These are phyloP conservation scores for Colletotrichum musicola DNA, from an alignment of 2,329 filamentous ascomycete genomes.

Conservation along the genomic window DNA sequence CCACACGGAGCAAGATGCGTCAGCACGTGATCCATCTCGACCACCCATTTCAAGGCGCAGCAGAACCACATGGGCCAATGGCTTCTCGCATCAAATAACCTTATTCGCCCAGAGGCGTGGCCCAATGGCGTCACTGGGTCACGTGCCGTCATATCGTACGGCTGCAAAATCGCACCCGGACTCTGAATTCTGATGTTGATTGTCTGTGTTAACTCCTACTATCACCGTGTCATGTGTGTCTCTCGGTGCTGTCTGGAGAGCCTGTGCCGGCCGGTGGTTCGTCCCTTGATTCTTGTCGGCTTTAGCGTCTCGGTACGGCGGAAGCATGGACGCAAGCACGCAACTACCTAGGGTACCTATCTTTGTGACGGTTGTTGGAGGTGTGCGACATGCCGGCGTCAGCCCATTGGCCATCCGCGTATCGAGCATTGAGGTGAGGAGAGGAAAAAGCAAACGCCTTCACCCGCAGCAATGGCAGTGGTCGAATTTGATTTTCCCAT, in stretches of 20 bases:
- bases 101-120: slow-evolving; percentile 9
- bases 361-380: too few relatives aligned
- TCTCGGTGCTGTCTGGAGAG: neutral
- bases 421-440: neutral
- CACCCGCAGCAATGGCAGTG: neutral
- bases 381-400: neutral
- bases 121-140: slow-evolving; percentile 34
- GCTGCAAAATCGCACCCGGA: slow-evolving; percentile 17
- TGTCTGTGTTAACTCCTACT: neutral
- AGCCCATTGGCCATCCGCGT: slow-evolving; percentile 5
- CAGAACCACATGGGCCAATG: slow-evolving; percentile 1
- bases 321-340: neutral
- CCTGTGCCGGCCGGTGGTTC: slow-evolving; percentile 5
- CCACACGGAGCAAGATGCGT: neutral
- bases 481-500: neutral
- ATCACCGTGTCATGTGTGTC: neutral
- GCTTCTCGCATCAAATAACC: slow-evolving; percentile 31
- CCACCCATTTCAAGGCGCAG: slow-evolving; percentile 21
- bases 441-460: slow-evolving; percentile 8
- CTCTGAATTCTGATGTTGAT: neutral
- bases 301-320: neutral
- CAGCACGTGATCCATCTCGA: slow-evolving; percentile 18
- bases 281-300: slow-evolving; percentile 16
- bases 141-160: slow-evolving; percentile 18
- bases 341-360: too few relatives aligned